These are phyloP conservation scores for Spatholobus suberectus DNA, from an alignment of 306 rosid genomes.

Conservation along the genomic window DNA sequence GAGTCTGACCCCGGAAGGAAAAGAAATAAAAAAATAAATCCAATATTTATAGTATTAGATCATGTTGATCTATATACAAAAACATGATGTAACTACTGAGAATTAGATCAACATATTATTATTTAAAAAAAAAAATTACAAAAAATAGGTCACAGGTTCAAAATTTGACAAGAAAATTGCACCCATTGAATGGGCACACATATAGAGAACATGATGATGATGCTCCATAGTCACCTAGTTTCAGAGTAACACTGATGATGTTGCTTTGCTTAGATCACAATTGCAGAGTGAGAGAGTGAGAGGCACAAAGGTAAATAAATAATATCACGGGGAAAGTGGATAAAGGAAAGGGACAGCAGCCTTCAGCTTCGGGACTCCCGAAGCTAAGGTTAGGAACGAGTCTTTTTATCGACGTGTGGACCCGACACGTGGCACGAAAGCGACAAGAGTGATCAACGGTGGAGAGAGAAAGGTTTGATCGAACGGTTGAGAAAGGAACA, in stretches of 20 bases:
- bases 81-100: neutral
- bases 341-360: slow-evolving; percentile 24
- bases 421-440: slow-evolving; percentile 14
- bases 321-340: neutral
- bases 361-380: slow-evolving; percentile 34
- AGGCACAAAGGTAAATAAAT: neutral
- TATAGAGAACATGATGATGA: neutral
- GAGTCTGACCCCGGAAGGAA: neutral
- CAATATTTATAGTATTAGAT: neutral
- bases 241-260: neutral
- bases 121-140: neutral
- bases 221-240: slow-evolving; percentile 20
- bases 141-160: neutral
- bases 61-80: neutral
- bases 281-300: neutral
- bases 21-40: too few relatives aligned
- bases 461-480: neutral
- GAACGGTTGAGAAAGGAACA: slow-evolving; percentile 5
- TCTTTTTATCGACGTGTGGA: neutral
- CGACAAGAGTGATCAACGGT: slow-evolving; percentile 9
- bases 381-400: slow-evolving; percentile 38
- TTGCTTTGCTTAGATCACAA: neutral
- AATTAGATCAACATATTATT: neutral
- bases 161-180: slow-evolving; percentile 13
- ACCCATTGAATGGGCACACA: neutral